These are phyloP conservation scores for Solanum sejunctum DNA, from an alignment of 257 asterid species.

Conservation along the genomic window DNA sequence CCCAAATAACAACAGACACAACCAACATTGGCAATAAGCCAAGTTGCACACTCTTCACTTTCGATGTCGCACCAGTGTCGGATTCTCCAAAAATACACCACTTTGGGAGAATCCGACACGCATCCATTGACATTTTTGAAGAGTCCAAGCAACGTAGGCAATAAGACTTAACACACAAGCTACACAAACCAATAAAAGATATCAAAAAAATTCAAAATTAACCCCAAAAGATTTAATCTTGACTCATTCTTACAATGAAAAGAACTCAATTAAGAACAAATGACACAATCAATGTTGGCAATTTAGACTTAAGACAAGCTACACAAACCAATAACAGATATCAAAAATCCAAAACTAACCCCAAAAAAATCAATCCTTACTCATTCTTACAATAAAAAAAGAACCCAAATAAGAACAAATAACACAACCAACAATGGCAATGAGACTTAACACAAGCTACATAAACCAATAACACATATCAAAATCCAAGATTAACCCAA, in stretches of 20 bases:
- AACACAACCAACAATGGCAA: neutral
- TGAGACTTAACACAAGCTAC: neutral
- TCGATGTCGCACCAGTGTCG: too few relatives aligned
- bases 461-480: neutral
- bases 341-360: neutral
- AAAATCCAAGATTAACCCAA: neutral
- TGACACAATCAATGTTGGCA: neutral
- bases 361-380: neutral
- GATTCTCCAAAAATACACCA: too few relatives aligned
- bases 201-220: neutral
- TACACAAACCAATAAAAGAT: neutral
- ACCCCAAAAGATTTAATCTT: neutral
- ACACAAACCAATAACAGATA: neutral
- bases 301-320: neutral
- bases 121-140: too few relatives aligned
- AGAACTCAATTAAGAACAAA: neutral
- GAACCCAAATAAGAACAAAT: neutral
- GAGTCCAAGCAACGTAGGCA: neutral
- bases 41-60: too few relatives aligned
- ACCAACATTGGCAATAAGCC: neutral
- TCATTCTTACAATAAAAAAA: neutral
- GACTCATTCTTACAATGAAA: neutral
- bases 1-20: neutral
- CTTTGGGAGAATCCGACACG: too few relatives aligned
- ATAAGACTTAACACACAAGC: neutral